A percentile compares a stretch with the other conserved stretches of the same genome.
These are phyloP conservation scores for Aureobasidium sp. DNA, from an alignment of 2,329 filamentous ascomycete species.

Conservation along the genomic window DNA sequence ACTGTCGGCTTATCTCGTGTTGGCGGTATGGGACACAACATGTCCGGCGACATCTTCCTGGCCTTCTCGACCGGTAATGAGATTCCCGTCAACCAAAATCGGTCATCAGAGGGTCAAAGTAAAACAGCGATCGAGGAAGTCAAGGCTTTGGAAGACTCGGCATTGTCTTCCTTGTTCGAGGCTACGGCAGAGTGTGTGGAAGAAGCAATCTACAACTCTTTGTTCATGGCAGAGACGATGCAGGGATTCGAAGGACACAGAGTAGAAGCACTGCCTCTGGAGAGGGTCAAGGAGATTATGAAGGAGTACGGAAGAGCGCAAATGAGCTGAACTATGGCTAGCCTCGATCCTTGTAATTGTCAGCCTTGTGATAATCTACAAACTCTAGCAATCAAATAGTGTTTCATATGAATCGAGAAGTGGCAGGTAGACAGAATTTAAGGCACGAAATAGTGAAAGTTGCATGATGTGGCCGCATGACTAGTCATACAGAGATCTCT, in stretches of 20 bases:
- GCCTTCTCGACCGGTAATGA: not conserved
- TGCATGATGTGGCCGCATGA: too few species aligned
- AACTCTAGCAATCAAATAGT: too few species aligned
- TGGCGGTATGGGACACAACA: not conserved
- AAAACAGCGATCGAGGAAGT: not conserved
- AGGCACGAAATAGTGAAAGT: too few species aligned
- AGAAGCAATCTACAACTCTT: not conserved
- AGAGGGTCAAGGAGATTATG: constrained; percentile 7
- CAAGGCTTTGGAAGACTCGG: not conserved
- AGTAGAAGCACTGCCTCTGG: not conserved
- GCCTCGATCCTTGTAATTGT: too few species aligned
- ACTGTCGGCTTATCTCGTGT: not conserved
- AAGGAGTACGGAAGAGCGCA: not conserved
- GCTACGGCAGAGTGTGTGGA: not conserved
- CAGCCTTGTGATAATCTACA: too few species aligned
- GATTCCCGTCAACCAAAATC: not conserved
- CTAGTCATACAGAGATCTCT: not conserved
- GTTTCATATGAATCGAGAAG: too few species aligned
- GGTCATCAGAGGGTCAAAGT: not conserved
- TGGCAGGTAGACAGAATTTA: not conserved
- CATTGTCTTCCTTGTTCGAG: not conserved
- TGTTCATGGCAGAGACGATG: constrained; percentile 2
- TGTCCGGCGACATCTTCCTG: constrained; percentile 10
- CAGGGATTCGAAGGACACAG: not conserved
- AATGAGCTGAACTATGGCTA: not conserved